These are phyloP conservation scores for Puccinia hordei DNA, from an alignment of 1,284 basidiomycete genomes.

Conservation along the genomic window DNA sequence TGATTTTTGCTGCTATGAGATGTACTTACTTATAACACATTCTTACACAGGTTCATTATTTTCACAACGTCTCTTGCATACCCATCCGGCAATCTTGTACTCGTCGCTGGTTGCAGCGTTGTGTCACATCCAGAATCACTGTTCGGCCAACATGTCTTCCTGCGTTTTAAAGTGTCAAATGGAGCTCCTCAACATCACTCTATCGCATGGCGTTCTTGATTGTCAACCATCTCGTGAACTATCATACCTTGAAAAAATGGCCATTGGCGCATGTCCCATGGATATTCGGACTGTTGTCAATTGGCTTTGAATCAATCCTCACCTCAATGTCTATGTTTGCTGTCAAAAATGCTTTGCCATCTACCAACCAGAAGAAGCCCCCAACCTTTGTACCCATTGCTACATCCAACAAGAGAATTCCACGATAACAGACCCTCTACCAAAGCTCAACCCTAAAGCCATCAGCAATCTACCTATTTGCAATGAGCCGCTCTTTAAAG, in stretches of 20 bases:
- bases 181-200: background rate
- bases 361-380: background rate
- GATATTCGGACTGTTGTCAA: background rate
- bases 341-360: constrained; percentile 9
- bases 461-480: background rate
- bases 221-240: background rate
- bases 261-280: background rate
- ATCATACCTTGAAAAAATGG: background rate
- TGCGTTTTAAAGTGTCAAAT: constrained; percentile 18
- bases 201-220: background rate
- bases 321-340: constrained; percentile 4
- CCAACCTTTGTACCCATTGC: background rate
- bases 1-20: background rate
- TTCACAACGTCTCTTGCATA: background rate
- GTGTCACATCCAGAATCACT: background rate
- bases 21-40: background rate
- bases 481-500: constrained; percentile 13
- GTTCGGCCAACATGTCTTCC: background rate
- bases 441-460: too few species aligned
- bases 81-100: constrained; percentile 9
- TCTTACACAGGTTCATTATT: background rate
- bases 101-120: background rate
- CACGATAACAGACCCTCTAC: background rate
- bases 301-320: constrained; percentile 23
- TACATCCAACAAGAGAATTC: background rate